Evolutionary conservation across 140 eudicot genomes (phyloP).

Genomic region (Flaveria floridana): DNA sequence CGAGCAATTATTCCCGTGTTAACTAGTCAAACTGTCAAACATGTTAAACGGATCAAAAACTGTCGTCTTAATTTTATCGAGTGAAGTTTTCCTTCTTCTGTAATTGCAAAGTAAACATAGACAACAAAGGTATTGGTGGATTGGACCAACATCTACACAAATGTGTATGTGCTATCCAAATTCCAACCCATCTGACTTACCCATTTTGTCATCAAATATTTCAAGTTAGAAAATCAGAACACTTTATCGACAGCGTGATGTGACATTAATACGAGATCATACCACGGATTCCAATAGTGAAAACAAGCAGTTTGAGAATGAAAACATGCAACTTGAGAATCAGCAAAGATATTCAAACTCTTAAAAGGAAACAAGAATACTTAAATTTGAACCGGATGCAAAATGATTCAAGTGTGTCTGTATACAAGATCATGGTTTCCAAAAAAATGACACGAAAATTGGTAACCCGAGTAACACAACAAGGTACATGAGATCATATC

Average conservation of each 20-base stretch:
- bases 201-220: too few species aligned
- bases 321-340: not conserved
- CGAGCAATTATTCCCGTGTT: too few species aligned
- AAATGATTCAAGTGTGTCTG: constrained; percentile 21
- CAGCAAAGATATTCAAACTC: not conserved
- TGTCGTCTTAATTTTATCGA: too few species aligned
- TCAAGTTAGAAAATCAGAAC: too few species aligned
- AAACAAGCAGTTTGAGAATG: not conserved
- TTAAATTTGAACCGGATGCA: constrained; percentile 19
- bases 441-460: constrained; percentile 30
- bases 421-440: constrained; percentile 25
- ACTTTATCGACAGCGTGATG: too few species aligned
- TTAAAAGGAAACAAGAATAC: not conserved
- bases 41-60: too few species aligned
- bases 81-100: too few species aligned
- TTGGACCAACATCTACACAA: not conserved
- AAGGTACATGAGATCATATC: constrained; percentile 24
- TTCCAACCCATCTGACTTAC: not conserved
- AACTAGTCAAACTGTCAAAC: too few species aligned
- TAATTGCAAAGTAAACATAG: too few species aligned
- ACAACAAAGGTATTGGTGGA: not conserved
- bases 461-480: constrained; percentile 15
- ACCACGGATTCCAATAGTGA: not conserved
- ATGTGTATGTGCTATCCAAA: not conserved
- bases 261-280: not conserved